Conservation (phyloP, 768 basidiomycete genomes). For the Amanita subjunquillea region DNA sequence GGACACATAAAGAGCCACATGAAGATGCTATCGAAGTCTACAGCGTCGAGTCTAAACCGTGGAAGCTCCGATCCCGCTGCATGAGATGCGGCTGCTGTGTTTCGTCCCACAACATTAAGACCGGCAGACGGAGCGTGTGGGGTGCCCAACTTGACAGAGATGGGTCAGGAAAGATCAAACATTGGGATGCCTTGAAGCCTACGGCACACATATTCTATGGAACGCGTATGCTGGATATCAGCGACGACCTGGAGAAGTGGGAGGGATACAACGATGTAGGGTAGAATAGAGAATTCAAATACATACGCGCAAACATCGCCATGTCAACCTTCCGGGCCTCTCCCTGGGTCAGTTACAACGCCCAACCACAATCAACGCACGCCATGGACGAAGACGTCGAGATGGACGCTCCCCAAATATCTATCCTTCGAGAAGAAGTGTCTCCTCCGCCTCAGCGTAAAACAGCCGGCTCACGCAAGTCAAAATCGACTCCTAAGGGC, state of each 20-base stretch:
- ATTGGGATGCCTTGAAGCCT: constrained; percentile 48
- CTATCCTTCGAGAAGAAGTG: constrained; percentile 63
- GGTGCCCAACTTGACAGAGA: constrained; percentile 47
- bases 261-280: constrained; percentile 44
- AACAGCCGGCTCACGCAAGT: constrained; percentile 11
- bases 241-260: constrained; percentile 27
- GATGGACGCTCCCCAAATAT: constrained; percentile 81
- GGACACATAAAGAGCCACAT: constrained; percentile 35
- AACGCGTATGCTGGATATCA: constrained; percentile 46
- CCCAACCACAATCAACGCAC: constrained; percentile 16
- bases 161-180: constrained; percentile 34
- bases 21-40: constrained; percentile 33
- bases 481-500: constrained; percentile 8
- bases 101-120: constrained; percentile 40
- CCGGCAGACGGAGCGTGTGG: constrained; percentile 45
- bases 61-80: constrained; percentile 57
- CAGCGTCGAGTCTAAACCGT: constrained; percentile 35
- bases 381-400: constrained; percentile 37
- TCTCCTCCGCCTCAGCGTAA: constrained; percentile 49
- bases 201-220: constrained; percentile 61
- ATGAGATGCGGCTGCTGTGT: constrained; percentile 47
- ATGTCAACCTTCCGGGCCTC: constrained; percentile 46
- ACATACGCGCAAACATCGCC: constrained; percentile 30
- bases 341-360: constrained; percentile 50
- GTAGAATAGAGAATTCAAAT: constrained; percentile 2